Evolutionary conservation across 1,139 yeast species (phyloP).

Genomic region (Wickerhamomyces sp.): DNA sequence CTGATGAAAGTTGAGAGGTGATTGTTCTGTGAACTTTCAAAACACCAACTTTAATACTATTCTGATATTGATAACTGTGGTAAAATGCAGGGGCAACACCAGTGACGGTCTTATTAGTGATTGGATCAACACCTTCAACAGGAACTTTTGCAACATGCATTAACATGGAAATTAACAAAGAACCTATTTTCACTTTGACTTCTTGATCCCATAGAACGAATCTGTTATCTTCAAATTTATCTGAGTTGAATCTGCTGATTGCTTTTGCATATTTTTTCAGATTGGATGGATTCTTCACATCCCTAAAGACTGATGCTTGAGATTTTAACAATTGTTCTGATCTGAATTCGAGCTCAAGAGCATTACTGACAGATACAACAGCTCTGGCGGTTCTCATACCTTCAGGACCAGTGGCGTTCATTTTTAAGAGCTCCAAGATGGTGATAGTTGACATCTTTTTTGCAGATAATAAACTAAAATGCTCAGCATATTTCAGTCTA

Average conservation of each 20-base stretch:
- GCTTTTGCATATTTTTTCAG: constrained; percentile 32
- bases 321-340: constrained; percentile 57
- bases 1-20: constrained; percentile 62
- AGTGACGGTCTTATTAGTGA: constrained; percentile 56
- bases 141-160: constrained; percentile 79
- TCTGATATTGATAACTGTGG: constrained; percentile 77
- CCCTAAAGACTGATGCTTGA: constrained; percentile 48
- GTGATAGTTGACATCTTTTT: constrained; percentile 83
- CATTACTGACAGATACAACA: constrained; percentile 75
- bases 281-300: constrained; percentile 29
- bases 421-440: constrained; percentile 72
- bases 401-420: constrained; percentile 70
- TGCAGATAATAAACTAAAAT: constrained; percentile 62
- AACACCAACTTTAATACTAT: constrained; percentile 80
- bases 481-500: constrained; percentile 75
- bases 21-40: constrained; percentile 71
- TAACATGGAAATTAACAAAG: constrained; percentile 67
- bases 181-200: constrained; percentile 77
- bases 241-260: constrained; percentile 27
- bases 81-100: constrained; percentile 89
- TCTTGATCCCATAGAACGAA: constrained; percentile 56
- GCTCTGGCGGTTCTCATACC: constrained; percentile 88
- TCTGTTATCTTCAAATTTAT: constrained; percentile 31
- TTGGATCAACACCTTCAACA: constrained; percentile 75
- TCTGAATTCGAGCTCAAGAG: constrained; percentile 80